These are phyloP conservation scores for Kingdonia uniflora DNA, from an alignment of 164 flowering plant genomes.

Conservation along the genomic window DNA sequence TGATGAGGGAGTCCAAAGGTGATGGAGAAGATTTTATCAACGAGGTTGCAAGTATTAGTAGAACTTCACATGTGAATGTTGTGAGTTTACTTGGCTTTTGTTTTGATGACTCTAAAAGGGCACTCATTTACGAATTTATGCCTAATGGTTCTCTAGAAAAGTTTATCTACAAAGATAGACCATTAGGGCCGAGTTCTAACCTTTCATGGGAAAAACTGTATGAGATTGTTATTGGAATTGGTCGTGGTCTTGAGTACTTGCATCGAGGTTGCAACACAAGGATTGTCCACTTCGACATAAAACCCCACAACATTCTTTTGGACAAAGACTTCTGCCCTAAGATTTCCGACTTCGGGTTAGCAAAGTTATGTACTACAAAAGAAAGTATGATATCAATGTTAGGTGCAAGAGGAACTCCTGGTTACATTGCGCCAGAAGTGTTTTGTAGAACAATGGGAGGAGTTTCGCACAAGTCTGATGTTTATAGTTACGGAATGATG, in stretches of 20 bases:
- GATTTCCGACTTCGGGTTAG: slow-evolving; percentile 34
- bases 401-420: slow-evolving; percentile 30
- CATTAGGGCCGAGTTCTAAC: neutral
- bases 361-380: slow-evolving; percentile 21
- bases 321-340: slow-evolving; percentile 27
- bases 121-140: slow-evolving; percentile 34
- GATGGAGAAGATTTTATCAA: slow-evolving; percentile 30
- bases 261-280: too few species aligned
- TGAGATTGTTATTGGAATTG: slow-evolving; percentile 28
- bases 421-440: slow-evolving; percentile 41
- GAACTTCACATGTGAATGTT: slow-evolving; percentile 30
- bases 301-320: slow-evolving; percentile 33
- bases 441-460: slow-evolving; percentile 22
- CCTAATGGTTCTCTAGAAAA: slow-evolving; percentile 35
- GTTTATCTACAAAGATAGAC: slow-evolving; percentile 17
- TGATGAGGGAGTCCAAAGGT: slow-evolving; percentile 20
- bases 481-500: slow-evolving; percentile 44
- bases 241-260: slow-evolving; percentile 32
- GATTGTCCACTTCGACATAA: slow-evolving; percentile 40
- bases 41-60: slow-evolving; percentile 26
- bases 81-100: slow-evolving; percentile 29
- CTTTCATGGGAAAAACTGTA: slow-evolving; percentile 21
- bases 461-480: slow-evolving; percentile 38
- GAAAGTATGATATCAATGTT: slow-evolving; percentile 21
- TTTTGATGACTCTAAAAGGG: slow-evolving; percentile 24